Evolutionary conservation across 2,329 filamentous ascomycete genomes (phyloP), one percentile per base, ranked within the genome.

Genomic region (Fusarium brachygibbosum): DNA sequence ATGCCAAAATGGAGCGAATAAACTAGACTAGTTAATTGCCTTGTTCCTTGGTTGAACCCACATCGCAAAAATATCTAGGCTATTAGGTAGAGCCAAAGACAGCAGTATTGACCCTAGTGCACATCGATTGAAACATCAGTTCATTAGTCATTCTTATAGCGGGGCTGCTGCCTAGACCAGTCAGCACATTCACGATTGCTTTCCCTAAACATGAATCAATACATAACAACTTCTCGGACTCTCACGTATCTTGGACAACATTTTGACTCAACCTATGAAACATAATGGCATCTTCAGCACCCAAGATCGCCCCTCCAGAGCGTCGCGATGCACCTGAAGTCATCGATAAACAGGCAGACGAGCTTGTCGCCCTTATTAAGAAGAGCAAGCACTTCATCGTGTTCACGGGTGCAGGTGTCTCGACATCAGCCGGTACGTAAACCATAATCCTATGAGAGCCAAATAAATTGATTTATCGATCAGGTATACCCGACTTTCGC

Each of bases 401-500:
- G 2, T 84, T 84, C 48, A 85, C 83, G 0, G 82, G 83, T 0
- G 83, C 82, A 0, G 82, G 83, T 0, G 72, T 85, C 11, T 84
- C 82, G 4, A 84, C 82, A 6, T 84, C 82, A 17, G 82, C 82
- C 2, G 82, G 81, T 79, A 45, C 23, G 3, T 29, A 28, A 66
- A 9, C 5, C 4, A 4, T 5, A 2, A 3, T 5, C 5, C 2
- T 17, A 14, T 10, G 0, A 6, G 11, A 1, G 0, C 3, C 23
- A 8, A 2, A 19, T 42, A 14, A 1, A 1, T 0, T 11, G 2
- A n/a, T 29, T 11, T 32, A 4, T 8, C 1, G 9, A 6, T 10
- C 19, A 83, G 82, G 81, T 3, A 83, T 84, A 17, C 81, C 83
- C 4, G 83, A 84, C 49, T 85, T 85, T 54, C 78, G 82, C n/a